Base-by-base conservation (phyloP, 2,329 filamentous ascomycete species). In the Claviceps humidiphila region DNA sequence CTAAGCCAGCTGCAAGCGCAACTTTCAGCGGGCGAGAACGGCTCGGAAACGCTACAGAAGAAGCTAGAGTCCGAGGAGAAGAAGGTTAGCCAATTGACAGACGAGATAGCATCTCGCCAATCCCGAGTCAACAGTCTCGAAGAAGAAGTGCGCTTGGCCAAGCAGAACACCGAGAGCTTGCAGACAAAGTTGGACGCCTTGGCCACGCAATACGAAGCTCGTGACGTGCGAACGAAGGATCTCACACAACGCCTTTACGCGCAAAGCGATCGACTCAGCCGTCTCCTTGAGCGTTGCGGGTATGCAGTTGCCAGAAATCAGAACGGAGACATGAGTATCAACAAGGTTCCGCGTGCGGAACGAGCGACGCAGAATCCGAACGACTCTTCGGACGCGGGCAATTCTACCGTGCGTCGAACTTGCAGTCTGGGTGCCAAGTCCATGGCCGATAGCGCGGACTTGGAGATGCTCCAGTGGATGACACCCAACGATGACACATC, bases 261-360 rank as follows among this genome's bases (percentile, higher is more conserved):
- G 1, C 87, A 95, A 56, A 90, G 93, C 56, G 87, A 94, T 59
- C 84, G 88, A 24, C 74, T 96, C n/a, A 79, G 80, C 54, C 82
- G 85, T 50, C 80, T 98, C 47, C 74, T 98, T 0, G 90, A 97
- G 63, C 81, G 89, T 34, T 75, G 97, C 4, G 91, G 91, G 13
- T 95, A 93, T 63, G 82, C 85, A 0, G 78, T 97, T 16, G 81
- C 81, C 2, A 82, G 88, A 38, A 82, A 34, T 34, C 30, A 89
- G 56, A 82, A 85, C 42, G 80, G 81, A 22, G 75, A 75, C 14
- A 88, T 95, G 78, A 69, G 78, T 1, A 82, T 96, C 48, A 86
- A 89, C 62, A 86, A 89, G 59, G 67, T 84, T 37, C 78, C 81
- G 4, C 76, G 78, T 17, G 71, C 78, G 3, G 81, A 84, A 57